These are phyloP conservation scores for Podospora pseudocomata DNA, from an alignment of 495 filamentous ascomycete species.

Conservation along the genomic window DNA sequence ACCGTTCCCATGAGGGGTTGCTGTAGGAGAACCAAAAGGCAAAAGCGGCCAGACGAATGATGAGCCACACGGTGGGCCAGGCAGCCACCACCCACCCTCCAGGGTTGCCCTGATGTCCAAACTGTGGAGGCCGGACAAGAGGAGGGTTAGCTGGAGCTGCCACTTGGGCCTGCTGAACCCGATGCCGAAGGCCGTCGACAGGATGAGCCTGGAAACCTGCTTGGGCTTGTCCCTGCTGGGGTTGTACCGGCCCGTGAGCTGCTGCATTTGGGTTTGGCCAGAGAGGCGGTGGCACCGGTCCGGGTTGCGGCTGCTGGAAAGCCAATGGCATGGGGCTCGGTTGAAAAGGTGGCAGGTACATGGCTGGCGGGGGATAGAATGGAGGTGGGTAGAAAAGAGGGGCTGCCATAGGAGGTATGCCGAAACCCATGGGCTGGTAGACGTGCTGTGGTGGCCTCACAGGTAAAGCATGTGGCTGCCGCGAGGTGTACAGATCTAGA, in stretches of 20 bases:
- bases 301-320: not conserved
- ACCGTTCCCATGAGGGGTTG: slow-evolving; percentile 65
- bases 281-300: not conserved
- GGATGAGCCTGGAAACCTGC: slow-evolving; percentile 4
- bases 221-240: not conserved
- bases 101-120: slow-evolving; percentile 37
- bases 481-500: not conserved
- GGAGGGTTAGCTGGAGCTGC: slow-evolving; percentile 10
- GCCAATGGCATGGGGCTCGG: not conserved
- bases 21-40: slow-evolving; percentile 74
- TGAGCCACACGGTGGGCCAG: slow-evolving; percentile 66
- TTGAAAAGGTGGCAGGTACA: not conserved
- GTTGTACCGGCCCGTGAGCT: not conserved
- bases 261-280: not conserved
- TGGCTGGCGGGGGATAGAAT: not conserved
- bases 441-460: not conserved
- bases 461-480: not conserved
- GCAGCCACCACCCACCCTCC: slow-evolving; percentile 50
- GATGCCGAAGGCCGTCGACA: not conserved
- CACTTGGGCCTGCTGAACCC: slow-evolving; percentile 5
- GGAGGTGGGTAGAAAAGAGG: not conserved
- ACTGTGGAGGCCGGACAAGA: not conserved
- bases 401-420: not conserved
- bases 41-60: slow-evolving; percentile 72
- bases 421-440: not conserved